Evolutionary conservation across 257 asterid species (phyloP), one percentile per base, ranked within the genome.

Genomic region (Echium plantagineum): DNA sequence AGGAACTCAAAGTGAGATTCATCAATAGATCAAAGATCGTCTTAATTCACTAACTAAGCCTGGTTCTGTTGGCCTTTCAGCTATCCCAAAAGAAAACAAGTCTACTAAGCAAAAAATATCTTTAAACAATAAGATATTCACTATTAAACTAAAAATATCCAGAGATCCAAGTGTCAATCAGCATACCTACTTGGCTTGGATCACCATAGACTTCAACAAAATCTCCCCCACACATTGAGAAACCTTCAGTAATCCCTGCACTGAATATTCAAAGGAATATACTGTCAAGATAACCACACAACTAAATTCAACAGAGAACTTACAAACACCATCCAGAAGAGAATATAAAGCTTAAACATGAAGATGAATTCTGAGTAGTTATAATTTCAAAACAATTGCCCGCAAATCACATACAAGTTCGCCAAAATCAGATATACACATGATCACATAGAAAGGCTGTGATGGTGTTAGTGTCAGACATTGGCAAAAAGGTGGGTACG

Each of bases 151-250:
- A 2, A 24, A 1, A 24, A 24, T 1, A 24, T 24, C 26, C 3
- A 24, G 26, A 0, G 16, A 10, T 7, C 49, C 16, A 42, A 42
- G 9, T 35, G 57, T 30, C 57, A 21, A 31, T 63, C 52, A 48
- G 58, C 84, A 60, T 78, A 88, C 98, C 98, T 75, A 68, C 74
- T 80, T 91, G 97, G 84, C 82, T 82, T 65, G 90, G 85, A 81
- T 88, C 94, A 74, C 73, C 79, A 74, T 91, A 91, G 63, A 91
- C 95, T 76, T 91, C 98, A 57, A 86, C 89, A 73, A 91, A 91
- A 80, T 91, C 97, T 72, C 98, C 98, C 59, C 97, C 97, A 47
- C 98, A 91, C 97, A 91, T 88, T 46, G 98, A 88, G 80, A 91
- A 91, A 57, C 97, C 97, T 70, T 88, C 95, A 66, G 95, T 81